These are phyloP conservation scores for Tulasnella sp. DNA, from an alignment of 768 basidiomycete genomes.

Conservation along the genomic window DNA sequence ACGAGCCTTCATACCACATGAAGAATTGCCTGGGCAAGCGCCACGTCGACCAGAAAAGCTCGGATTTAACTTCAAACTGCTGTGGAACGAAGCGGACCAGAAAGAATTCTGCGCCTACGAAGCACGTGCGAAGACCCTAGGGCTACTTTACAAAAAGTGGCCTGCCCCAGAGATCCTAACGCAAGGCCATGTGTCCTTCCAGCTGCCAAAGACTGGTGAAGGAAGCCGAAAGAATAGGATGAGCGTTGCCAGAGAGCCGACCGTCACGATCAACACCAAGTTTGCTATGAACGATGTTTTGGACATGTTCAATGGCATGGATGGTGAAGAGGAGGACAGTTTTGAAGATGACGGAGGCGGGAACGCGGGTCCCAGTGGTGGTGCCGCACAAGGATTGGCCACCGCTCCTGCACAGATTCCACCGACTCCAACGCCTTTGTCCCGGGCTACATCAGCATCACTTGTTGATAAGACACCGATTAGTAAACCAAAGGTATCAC, in stretches of 20 bases:
- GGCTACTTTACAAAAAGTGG: constrained; percentile 78
- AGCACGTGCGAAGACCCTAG: constrained; percentile 68
- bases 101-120: constrained; percentile 79
- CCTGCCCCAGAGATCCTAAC: constrained; percentile 40
- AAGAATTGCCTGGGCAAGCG: constrained; percentile 37
- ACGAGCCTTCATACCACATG: constrained; percentile 52
- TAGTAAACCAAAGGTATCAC: neutral
- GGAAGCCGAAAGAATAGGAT: constrained; percentile 35
- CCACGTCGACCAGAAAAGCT: constrained; percentile 42
- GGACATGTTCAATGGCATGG: constrained; percentile 73
- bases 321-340: constrained; percentile 22
- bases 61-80: constrained; percentile 50
- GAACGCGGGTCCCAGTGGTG: neutral
- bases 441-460: neutral
- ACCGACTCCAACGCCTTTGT: constrained; percentile 8
- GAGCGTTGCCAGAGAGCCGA: constrained; percentile 44
- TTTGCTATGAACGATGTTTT: constrained; percentile 90
- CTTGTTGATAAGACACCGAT: constrained; percentile 5
- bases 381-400: neutral
- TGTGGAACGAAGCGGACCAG: constrained; percentile 59
- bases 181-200: constrained; percentile 17
- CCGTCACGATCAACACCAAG: constrained; percentile 94
- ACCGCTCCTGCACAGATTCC: neutral
- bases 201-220: constrained; percentile 51
- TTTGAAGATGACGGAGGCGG: constrained; percentile 23